Conservation (phyloP, 129 eudicot genomes). For the Artemisia tridentata region DNA sequence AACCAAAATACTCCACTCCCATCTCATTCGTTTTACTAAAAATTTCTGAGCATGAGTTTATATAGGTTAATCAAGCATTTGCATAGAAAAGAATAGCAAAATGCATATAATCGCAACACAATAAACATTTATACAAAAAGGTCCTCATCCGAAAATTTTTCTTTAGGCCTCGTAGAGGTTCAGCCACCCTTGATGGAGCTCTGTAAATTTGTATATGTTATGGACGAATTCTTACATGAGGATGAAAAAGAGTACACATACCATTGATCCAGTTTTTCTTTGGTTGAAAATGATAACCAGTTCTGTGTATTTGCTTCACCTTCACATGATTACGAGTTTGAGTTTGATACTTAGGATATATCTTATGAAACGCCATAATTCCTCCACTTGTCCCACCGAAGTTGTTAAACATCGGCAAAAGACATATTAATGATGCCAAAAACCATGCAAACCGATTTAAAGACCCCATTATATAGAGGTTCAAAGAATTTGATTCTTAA, state of each 20-base stretch:
- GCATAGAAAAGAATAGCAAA: no score
- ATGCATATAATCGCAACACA: no score
- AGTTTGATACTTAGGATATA: constrained; percentile 8
- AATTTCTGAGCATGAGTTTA: no score
- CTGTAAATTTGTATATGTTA: no score
- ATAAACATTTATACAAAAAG: no score
- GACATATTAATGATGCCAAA: constrained; percentile 17
- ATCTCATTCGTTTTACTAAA: no score
- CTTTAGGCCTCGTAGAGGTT: no score
- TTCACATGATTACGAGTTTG: constrained; percentile 24
- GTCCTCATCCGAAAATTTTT: no score
- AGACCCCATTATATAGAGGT: constrained; percentile 2
- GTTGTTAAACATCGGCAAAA: background rate
- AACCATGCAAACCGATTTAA: constrained; percentile 7
- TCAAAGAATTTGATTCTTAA: background rate
- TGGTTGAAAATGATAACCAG: constrained; percentile 77
- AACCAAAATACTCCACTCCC: no score
- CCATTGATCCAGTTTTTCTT: constrained; percentile 72
- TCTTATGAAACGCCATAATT: constrained; percentile 38
- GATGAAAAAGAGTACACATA: constrained; percentile 7
- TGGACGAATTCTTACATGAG: no score
- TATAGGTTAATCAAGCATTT: no score
- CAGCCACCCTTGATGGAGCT: no score
- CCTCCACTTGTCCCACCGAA: constrained; percentile 10
- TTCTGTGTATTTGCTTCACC: constrained; percentile 41